Percentiles rank a stretch among this genome's conserved stretches.
phyloP scores from a whole-genome alignment of 345 rosid genomes.

The Bruguiera sexangula region DNA sequence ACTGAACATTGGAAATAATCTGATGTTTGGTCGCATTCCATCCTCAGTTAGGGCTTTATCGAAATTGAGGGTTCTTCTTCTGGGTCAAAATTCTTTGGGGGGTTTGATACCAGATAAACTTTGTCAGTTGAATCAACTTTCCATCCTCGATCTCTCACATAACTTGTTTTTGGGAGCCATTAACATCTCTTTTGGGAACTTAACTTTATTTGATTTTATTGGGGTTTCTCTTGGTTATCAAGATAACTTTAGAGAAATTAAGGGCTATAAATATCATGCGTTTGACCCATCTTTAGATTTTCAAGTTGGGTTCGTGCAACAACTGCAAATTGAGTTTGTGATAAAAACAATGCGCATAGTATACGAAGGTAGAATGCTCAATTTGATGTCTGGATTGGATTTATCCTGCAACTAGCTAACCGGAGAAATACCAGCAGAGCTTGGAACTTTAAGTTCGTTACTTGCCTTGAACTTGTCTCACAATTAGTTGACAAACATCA shows the following conservation, averaged over 20 bases:
- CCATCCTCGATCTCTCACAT: neutral
- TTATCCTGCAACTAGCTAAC: neutral
- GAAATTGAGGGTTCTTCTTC: neutral
- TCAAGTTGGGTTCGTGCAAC: neutral
- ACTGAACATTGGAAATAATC: neutral
- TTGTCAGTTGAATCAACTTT: neutral
- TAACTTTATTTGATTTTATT: no score
- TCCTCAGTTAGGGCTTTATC: neutral
- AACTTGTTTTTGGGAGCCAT: neutral
- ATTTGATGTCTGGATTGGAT: neutral
- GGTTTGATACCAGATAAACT: neutral
- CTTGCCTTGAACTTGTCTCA: no score
- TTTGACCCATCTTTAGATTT: no score
- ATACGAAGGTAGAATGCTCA: neutral
- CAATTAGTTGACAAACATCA: no score
- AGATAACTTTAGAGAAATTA: no score
- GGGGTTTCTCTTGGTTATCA: no score
- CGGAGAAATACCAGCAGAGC: no score
- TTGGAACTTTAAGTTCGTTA: no score
- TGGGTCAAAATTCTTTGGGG: neutral
- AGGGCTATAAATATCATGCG: no score
- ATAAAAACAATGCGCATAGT: neutral
- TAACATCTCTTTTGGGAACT: neutral
- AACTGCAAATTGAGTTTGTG: neutral
- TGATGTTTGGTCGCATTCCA: neutral